phyloP scores from a whole-genome alignment of 495 filamentous ascomycete species.

The Apodospora peruviana region DNA sequence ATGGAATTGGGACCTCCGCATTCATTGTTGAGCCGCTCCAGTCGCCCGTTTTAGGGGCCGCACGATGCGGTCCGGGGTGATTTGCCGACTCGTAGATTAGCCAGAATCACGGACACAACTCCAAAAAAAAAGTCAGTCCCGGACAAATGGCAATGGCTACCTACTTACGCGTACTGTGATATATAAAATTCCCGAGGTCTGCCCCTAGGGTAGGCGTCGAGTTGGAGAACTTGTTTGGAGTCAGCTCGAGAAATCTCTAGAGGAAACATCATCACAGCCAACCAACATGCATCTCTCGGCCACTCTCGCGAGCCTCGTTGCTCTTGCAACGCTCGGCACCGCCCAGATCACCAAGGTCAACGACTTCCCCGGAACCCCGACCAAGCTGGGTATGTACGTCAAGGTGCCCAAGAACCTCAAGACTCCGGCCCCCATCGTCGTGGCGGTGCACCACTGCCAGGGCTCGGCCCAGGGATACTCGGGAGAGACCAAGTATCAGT shows the following conservation, averaged over 20 bases:
- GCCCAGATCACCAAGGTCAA: conserved; percentile 31
- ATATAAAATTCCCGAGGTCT: not conserved
- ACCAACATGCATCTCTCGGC: conserved; percentile 32
- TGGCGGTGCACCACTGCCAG: conserved; percentile 52
- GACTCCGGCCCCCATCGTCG: conserved; percentile 47
- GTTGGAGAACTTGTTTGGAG: too few species aligned
- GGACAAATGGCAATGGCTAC: conserved; percentile 6
- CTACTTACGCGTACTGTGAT: not conserved
- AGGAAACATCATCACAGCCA: not conserved
- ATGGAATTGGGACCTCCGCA: conserved; percentile 1
- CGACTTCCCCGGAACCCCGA: conserved; percentile 39
- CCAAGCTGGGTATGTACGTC: conserved; percentile 46
- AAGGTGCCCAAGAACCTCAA: conserved; percentile 49
- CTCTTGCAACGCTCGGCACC: conserved; percentile 26
- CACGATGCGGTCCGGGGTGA: not conserved
- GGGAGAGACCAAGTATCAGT: conserved; percentile 35
- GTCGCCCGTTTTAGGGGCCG: not conserved
- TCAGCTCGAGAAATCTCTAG: too few species aligned
- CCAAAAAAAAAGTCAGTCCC: conserved; percentile 1
- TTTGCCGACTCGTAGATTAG: conserved; percentile 12
- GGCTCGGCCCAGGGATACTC: conserved; percentile 48
- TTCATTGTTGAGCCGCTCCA: not conserved
- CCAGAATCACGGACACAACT: conserved; percentile 1
- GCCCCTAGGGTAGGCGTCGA: too few species aligned
- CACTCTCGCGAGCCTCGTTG: conserved; percentile 24